phyloP scores from a whole-genome alignment of 2,329 filamentous ascomycete species.

The Ilyonectria destructans region DNA sequence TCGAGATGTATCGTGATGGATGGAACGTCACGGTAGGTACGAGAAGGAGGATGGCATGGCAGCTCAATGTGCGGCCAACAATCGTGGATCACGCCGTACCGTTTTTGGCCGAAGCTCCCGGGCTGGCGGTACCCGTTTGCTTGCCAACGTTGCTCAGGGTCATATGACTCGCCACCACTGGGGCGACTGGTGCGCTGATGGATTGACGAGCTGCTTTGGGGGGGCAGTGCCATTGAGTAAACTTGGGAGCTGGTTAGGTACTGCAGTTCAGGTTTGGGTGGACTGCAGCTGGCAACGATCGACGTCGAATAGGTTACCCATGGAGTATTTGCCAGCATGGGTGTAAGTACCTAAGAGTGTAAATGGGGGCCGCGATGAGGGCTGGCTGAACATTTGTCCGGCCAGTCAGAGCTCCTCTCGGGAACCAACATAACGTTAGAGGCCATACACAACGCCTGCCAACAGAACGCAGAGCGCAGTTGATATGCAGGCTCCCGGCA shows the following conservation, averaged over 20 bases:
- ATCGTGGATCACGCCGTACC: conserved; percentile 7
- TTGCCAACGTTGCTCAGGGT: conserved; percentile 32
- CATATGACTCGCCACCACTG: conserved; percentile 32
- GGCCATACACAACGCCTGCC: background rate
- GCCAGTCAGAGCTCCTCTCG: background rate
- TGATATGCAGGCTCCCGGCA: conserved; percentile 1
- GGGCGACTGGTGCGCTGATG: background rate
- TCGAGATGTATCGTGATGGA: conserved; percentile 31
- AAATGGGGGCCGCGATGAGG: too few relatives aligned
- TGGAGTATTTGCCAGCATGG: too few relatives aligned
- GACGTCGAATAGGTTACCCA: too few relatives aligned
- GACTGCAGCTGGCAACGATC: too few relatives aligned
- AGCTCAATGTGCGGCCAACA: conserved; percentile 24
- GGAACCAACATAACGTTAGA: background rate
- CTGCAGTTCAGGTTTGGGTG: background rate
- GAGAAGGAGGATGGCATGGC: conserved; percentile 6
- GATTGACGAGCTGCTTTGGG: background rate
- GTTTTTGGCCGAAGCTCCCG: conserved; percentile 21
- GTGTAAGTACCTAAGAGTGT: too few relatives aligned
- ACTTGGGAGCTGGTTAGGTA: background rate
- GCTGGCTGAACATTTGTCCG: background rate
- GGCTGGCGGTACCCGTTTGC: background rate
- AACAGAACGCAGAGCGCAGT: background rate
- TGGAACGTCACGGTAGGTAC: conserved; percentile 37
- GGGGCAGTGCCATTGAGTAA: background rate